phyloP scores from a whole-genome alignment of 2,329 filamentous ascomycete species.

The Claviceps sorghi region DNA sequence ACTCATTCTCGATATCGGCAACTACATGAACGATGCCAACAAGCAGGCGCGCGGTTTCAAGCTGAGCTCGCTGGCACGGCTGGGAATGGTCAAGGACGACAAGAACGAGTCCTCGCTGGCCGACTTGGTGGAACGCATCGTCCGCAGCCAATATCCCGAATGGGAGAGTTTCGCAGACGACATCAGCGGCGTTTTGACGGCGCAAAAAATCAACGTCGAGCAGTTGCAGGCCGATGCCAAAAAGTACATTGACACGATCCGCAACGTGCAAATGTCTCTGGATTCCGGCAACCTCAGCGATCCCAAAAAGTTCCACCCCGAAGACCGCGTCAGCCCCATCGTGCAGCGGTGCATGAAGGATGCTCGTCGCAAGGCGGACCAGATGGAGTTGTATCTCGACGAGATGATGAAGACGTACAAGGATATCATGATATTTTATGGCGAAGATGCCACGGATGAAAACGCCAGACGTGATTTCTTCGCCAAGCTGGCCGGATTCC shows the following conservation, averaged over 20 bases:
- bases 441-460: conserved; percentile 83
- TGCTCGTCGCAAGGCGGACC: conserved; percentile 84
- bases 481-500: conserved; percentile 76
- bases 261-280: conserved; percentile 80
- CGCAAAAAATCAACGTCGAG: conserved; percentile 90
- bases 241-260: conserved; percentile 88
- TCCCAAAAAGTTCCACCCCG: conserved; percentile 92
- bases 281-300: conserved; percentile 92
- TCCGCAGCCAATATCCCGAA: conserved; percentile 89
- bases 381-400: conserved; percentile 84
- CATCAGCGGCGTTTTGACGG: conserved; percentile 61
- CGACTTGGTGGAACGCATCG: conserved; percentile 90
- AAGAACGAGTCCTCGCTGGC: conserved; percentile 96
- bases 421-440: conserved; percentile 93
- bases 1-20: conserved; percentile 92
- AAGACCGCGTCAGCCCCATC: conserved; percentile 84
- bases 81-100: conserved; percentile 98
- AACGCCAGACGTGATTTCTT: conserved; percentile 94
- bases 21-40: conserved; percentile 99
- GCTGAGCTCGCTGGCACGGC: conserved; percentile 76
- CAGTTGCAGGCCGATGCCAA: conserved; percentile 76
- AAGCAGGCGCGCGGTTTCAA: conserved; percentile 98
- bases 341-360: conserved; percentile 95
- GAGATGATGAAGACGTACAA: conserved; percentile 86
- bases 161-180: conserved; percentile 84